A percentile compares a stretch with the other conserved stretches of the same genome.
Conservation (phyloP, 805 yeast genomes). For the Martiniozyma abietophila region DNA sequence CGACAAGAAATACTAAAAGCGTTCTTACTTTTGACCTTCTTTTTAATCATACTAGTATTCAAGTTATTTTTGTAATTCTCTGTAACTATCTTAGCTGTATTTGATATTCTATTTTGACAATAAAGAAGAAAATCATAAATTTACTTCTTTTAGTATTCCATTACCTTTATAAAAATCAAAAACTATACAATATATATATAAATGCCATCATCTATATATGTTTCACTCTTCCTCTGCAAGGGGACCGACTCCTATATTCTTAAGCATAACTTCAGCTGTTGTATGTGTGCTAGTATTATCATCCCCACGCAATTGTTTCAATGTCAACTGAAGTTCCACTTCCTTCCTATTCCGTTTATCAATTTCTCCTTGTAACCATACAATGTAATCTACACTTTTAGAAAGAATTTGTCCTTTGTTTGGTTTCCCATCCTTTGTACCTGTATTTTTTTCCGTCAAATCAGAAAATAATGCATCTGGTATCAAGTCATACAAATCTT, state of each 20-base stretch:
- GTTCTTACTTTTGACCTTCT: too few relatives aligned
- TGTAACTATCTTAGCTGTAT: too few relatives aligned
- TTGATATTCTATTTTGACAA: too few relatives aligned
- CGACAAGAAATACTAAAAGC: too few relatives aligned
- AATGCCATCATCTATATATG: too few relatives aligned
- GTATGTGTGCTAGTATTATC: constrained; percentile 35
- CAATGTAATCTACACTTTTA: constrained; percentile 66
- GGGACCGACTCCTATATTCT: constrained; percentile 79
- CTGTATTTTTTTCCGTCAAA: constrained; percentile 39
- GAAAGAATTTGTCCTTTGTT: constrained; percentile 76
- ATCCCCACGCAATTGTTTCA: background rate
- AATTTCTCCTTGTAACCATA: constrained; percentile 56
- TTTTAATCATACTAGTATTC: too few relatives aligned
- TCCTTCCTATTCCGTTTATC: constrained; percentile 75
- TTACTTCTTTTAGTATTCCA: too few relatives aligned
- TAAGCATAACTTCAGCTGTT: constrained; percentile 69
- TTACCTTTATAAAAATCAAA: too few relatives aligned
- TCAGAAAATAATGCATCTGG: constrained; percentile 33
- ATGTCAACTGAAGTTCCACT: constrained; percentile 56
- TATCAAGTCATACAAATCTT: constrained; percentile 31
- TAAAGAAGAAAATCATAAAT: constrained; percentile 3
- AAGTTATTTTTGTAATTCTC: too few relatives aligned
- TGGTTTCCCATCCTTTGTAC: constrained; percentile 78
- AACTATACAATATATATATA: too few relatives aligned
- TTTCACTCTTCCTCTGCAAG: constrained; percentile 35